phyloP scores from a whole-genome alignment of 352 stramenopile species.

The Globisporangium echinulatum region DNA sequence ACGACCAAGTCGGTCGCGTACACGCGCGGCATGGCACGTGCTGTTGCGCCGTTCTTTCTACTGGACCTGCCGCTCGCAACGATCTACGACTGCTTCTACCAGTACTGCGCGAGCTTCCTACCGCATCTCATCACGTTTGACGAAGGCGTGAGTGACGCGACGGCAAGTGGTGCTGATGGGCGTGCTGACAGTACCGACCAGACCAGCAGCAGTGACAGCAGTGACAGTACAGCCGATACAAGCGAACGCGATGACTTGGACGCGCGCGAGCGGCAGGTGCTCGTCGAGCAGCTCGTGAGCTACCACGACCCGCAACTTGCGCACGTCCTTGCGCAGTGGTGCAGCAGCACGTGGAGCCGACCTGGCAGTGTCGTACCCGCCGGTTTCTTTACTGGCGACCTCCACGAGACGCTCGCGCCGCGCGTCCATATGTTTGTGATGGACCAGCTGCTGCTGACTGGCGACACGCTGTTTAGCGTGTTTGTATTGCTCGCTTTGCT shows the following conservation, averaged over 20 bases:
- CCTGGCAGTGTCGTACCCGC: conserved; percentile 43
- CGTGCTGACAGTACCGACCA: not conserved
- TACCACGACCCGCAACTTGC: conserved; percentile 70
- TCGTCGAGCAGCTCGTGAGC: conserved; percentile 63
- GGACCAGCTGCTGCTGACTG: conserved; percentile 72
- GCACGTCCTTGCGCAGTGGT: conserved; percentile 70
- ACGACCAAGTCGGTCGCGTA: conserved; percentile 78
- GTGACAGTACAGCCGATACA: conserved; percentile 5
- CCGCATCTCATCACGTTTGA: conserved; percentile 62
- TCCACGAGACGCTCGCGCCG: conserved; percentile 61
- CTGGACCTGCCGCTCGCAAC: conserved; percentile 63
- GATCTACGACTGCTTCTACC: conserved; percentile 85
- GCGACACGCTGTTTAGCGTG: conserved; percentile 60
- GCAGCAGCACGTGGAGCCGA: conserved; percentile 57
- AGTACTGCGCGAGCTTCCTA: conserved; percentile 70
- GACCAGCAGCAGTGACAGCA: conserved; percentile 12
- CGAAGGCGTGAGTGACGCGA: not conserved
- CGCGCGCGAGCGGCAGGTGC: conserved; percentile 43
- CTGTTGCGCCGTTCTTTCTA: conserved; percentile 69
- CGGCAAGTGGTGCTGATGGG: too few relatives aligned
- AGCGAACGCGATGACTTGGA: conserved; percentile 22
- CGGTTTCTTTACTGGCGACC: conserved; percentile 55
- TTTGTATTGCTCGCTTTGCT: conserved; percentile 65
- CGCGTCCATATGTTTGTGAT: conserved; percentile 62
- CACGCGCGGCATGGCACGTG: conserved; percentile 62